Evolutionary conservation across 2,329 filamentous ascomycete species (phyloP), one percentile per base, ranked within the genome.

Genomic region (Nemania bipapillata): DNA sequence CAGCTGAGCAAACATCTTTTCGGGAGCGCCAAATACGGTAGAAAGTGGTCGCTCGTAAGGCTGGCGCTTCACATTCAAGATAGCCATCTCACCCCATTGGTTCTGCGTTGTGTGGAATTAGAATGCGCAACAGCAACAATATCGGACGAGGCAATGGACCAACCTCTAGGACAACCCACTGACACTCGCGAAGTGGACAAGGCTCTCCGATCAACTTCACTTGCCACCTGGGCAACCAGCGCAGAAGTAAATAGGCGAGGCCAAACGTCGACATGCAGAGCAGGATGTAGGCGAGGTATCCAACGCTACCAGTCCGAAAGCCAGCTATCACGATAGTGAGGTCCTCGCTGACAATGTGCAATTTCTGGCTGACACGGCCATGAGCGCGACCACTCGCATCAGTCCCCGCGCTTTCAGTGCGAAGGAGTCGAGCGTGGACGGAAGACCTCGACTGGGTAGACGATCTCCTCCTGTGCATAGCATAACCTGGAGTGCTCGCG

Each of bases 341-440:
- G 79, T 99, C 96, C 80, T 99, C 96, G 49, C 93, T 97, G 66
- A 90, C 85, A 81, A 99, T 94, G 80, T 97, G 96, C 26, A 97
- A 87, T 81, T 97, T 98, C 80, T 99, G 96, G 75, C 87, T 96
- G 30, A 87, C 84, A 65, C 92, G 89, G 49, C 89, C 88, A 11
- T 86, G 87, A 47, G 83, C 83, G 57, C 86, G 87, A 70, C 86
- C 85, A 75, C 91, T 93, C 32, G 84, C 86, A 70, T 90, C 86
- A 12, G 93, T 96, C 60, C 86, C 87, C 30, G 84, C 85, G 72
- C 92, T 96, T 69, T 91, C 89, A 68, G 88, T 88, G 70, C 91
- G 87, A 57, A 93, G 86, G 52, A 98, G 85, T 65, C 92, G 87
- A 60, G 85, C 85, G 72, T 86, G 87, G 55, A 87, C 83, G 1